Evolutionary conservation across 2,329 filamentous ascomycete species (phyloP).

Genomic region (Botrytis tulipae): DNA sequence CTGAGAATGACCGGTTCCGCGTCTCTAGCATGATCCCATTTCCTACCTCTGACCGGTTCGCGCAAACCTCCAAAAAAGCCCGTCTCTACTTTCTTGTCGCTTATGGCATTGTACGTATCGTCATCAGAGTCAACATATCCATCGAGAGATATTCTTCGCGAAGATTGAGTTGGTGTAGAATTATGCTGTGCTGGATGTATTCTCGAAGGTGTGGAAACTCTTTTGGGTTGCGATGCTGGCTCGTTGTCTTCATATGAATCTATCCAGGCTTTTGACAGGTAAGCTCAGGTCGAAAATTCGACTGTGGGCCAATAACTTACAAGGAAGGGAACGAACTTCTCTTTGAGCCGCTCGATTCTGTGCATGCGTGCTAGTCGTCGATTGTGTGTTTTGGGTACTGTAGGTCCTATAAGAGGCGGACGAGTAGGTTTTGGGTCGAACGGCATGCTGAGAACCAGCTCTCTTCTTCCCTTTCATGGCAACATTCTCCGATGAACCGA

Average conservation of each 20-base stretch:
- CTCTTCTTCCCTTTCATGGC: conserved; percentile 30
- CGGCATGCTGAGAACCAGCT: conserved; percentile 21
- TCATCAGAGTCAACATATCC: conserved; percentile 37
- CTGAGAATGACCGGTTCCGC: conserved; percentile 39
- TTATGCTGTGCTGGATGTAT: conserved; percentile 37
- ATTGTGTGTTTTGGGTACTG: conserved; percentile 28
- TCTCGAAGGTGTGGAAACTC: conserved; percentile 32
- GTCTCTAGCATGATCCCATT: conserved; percentile 40
- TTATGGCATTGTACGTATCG: conserved; percentile 24
- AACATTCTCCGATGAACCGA: conserved; percentile 29
- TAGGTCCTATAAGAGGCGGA: conserved; percentile 29
- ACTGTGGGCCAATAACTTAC: conserved; percentile 27
- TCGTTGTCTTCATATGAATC: conserved; percentile 36
- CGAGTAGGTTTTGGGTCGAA: conserved; percentile 30
- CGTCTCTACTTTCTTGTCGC: conserved; percentile 32
- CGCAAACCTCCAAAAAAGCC: conserved; percentile 38
- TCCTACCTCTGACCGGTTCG: conserved; percentile 38
- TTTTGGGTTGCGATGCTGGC: conserved; percentile 24
- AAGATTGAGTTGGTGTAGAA: conserved; percentile 26
- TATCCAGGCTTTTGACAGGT: conserved; percentile 37
- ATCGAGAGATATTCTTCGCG: conserved; percentile 36
- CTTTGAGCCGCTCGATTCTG: conserved; percentile 31
- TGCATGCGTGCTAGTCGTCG: conserved; percentile 30
- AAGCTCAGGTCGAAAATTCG: conserved; percentile 18
- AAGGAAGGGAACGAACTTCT: conserved; percentile 35